phyloP scores from a whole-genome alignment of 139 green algal genomes.

The Ettlia oleoabundans region DNA sequence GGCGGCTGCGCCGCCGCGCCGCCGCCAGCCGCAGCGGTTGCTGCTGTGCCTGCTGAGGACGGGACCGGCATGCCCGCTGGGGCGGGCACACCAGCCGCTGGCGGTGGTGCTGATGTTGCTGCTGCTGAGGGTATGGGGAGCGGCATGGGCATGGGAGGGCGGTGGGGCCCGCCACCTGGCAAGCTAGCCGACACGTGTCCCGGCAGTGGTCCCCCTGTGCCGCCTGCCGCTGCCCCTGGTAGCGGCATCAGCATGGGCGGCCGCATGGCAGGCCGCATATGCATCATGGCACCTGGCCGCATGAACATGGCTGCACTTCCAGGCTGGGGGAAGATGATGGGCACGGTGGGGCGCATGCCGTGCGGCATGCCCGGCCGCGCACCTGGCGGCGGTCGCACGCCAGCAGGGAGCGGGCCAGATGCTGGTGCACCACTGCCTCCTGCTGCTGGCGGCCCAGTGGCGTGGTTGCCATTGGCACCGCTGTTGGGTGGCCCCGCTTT shows the following conservation, averaged over 20 bases:
- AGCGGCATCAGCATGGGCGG: slow-evolving; percentile 26
- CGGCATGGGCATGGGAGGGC: background rate
- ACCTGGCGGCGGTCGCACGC: background rate
- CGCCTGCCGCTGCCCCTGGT: background rate
- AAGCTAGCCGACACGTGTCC: too few species aligned
- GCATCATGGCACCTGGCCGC: slow-evolving; percentile 8
- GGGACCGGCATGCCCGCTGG: background rate
- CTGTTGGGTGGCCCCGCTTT: background rate
- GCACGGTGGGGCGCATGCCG: slow-evolving; percentile 6
- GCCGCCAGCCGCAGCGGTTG: background rate
- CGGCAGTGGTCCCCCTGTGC: slow-evolving; percentile 1
- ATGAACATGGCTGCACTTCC: slow-evolving; percentile 20
- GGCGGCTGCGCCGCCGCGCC: background rate
- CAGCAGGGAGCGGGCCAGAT: background rate
- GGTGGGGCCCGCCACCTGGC: too few species aligned
- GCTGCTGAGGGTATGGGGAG: background rate
- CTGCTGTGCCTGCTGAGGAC: background rate
- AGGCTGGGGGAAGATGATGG: slow-evolving; percentile 1
- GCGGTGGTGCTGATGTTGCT: background rate
- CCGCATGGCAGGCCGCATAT: background rate
- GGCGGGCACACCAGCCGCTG: background rate
- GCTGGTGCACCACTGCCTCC: background rate
- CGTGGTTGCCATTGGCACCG: background rate
- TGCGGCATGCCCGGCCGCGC: background rate
- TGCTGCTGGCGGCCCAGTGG: background rate